Evolutionary conservation across 495 filamentous ascomycete genomes (phyloP).

Genomic region (Penicillium turbatum): DNA sequence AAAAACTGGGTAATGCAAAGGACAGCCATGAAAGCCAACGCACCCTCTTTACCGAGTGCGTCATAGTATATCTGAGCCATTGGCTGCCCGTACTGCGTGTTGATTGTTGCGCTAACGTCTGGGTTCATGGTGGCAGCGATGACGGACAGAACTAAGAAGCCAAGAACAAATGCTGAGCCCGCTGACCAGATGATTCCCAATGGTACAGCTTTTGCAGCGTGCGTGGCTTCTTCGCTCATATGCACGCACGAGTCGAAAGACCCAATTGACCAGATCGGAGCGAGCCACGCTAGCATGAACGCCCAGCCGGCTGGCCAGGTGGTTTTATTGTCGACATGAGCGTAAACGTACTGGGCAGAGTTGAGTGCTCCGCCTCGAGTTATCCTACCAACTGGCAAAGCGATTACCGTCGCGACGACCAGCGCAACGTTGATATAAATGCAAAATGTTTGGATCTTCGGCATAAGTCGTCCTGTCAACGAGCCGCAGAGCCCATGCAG

Average conservation of each 20-base stretch:
- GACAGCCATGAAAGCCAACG: conserved; percentile 43
- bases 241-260: conserved; percentile 52
- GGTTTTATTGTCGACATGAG: conserved; percentile 50
- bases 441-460: conserved; percentile 58
- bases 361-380: conserved; percentile 31
- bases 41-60: conserved; percentile 38
- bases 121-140: conserved; percentile 41
- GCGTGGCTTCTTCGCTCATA: conserved; percentile 60
- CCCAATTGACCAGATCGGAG: conserved; percentile 64
- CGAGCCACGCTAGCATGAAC: conserved; percentile 63
- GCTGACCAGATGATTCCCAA: conserved; percentile 52
- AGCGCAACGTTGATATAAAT: conserved; percentile 59
- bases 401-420: conserved; percentile 61
- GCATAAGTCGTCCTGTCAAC: conserved; percentile 54
- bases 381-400: conserved; percentile 56
- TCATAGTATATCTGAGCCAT: conserved; percentile 48
- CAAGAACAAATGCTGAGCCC: conserved; percentile 39
- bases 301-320: conserved; percentile 58
- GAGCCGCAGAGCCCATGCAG: conserved; percentile 55
- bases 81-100: conserved; percentile 38
- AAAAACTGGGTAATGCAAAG: conserved; percentile 41
- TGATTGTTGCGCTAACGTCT: conserved; percentile 24
- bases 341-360: conserved; percentile 35
- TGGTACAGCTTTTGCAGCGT: conserved; percentile 58
- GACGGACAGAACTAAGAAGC: conserved; percentile 50